These are phyloP conservation scores for Dactylellina cionopaga DNA, from an alignment of 2,329 filamentous ascomycete species.

Conservation along the genomic window DNA sequence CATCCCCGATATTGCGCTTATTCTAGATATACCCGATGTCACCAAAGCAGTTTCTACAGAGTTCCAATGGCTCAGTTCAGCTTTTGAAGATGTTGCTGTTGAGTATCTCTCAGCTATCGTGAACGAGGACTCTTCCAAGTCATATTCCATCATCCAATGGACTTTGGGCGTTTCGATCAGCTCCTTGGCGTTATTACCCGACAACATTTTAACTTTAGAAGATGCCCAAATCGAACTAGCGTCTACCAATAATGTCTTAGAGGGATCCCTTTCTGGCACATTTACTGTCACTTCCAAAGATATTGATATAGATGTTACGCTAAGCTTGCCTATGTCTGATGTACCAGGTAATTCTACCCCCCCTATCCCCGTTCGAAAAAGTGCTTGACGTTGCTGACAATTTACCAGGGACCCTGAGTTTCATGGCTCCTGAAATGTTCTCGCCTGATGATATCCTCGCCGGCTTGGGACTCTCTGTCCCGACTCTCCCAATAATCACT, in stretches of 20 bases:
- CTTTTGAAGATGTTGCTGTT: constrained; percentile 1
- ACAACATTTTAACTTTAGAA: neutral
- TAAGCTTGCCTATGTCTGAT: neutral
- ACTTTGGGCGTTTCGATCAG: neutral
- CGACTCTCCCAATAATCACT: constrained; percentile 2
- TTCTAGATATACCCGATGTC: neutral
- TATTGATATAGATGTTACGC: neutral
- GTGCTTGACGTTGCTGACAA: neutral
- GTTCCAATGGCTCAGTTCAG: neutral
- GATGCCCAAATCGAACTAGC: neutral
- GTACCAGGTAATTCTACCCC: neutral
- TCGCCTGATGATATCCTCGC: neutral
- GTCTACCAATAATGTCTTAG: neutral
- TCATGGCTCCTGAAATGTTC: neutral
- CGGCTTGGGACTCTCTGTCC: neutral
- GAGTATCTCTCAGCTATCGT: neutral
- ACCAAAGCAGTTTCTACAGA: neutral
- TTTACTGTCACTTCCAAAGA: constrained; percentile 2
- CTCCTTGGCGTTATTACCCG: neutral
- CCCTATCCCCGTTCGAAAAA: neutral
- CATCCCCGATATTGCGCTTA: neutral
- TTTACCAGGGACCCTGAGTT: neutral
- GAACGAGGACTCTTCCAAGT: neutral
- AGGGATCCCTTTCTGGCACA: neutral
- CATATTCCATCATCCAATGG: neutral